phyloP scores from a whole-genome alignment of 2,329 filamentous ascomycete genomes.

The Aspergillus nomiae region DNA sequence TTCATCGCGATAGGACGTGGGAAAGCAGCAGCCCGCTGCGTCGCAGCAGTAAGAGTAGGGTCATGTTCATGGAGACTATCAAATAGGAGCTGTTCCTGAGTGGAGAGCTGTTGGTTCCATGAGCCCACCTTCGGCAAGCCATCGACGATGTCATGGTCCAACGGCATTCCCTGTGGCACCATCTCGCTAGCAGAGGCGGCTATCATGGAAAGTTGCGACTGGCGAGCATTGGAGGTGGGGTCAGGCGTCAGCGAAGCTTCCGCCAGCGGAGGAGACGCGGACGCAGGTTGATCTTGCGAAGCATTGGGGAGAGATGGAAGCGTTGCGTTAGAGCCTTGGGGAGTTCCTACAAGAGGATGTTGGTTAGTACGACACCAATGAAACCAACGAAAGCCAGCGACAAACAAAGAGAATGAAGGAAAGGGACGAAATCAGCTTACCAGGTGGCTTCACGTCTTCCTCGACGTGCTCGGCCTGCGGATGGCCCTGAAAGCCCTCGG shows the following conservation, averaged over 20 bases:
- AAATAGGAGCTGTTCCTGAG: constrained; percentile 42
- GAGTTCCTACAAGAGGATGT: constrained; percentile 25
- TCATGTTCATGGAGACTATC: constrained; percentile 45
- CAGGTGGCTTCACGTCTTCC: constrained; percentile 25
- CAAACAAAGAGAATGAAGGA: constrained; percentile 6
- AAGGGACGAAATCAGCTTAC: constrained; percentile 18
- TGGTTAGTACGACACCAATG: constrained; percentile 18
- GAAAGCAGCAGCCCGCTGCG: constrained; percentile 42
- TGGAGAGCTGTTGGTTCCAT: constrained; percentile 41
- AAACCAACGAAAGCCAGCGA: constrained; percentile 3
- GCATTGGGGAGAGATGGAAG: constrained; percentile 36
- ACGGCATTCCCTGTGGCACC: constrained; percentile 40
- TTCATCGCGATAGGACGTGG: constrained; percentile 48
- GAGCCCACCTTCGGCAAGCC: constrained; percentile 32
- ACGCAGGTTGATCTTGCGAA: constrained; percentile 34
- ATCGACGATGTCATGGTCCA: constrained; percentile 38
- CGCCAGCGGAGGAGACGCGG: constrained; percentile 37
- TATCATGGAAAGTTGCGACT: constrained; percentile 49
- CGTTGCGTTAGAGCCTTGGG: constrained; percentile 32
- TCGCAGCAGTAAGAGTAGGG: constrained; percentile 39
- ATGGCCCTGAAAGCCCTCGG: constrained; percentile 41
- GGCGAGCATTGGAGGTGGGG: constrained; percentile 38
- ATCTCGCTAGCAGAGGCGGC: constrained; percentile 50
- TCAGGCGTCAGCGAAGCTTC: constrained; percentile 39
- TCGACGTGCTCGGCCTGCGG: constrained; percentile 31